Conservation (phyloP, 164 flowering plant genomes). For the Warburgia ugandensis region DNA sequence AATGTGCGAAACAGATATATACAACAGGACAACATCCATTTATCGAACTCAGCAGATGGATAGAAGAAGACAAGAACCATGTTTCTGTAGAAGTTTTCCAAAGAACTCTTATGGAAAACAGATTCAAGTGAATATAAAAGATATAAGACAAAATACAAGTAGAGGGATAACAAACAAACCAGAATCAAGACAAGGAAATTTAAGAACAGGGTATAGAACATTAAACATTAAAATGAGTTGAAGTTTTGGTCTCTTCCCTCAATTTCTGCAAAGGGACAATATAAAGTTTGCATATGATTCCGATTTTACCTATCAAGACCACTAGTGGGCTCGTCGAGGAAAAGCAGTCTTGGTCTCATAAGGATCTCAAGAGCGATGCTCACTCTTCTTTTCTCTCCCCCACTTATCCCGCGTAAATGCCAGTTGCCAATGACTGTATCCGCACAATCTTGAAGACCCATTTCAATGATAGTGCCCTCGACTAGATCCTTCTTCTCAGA, state of each 20-base stretch:
- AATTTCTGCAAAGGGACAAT: background rate
- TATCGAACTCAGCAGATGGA: too few relatives aligned
- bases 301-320: slow-evolving; percentile 76
- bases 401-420: slow-evolving; percentile 91
- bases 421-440: slow-evolving; percentile 89
- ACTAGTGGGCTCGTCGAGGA: slow-evolving; percentile 95
- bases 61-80: too few relatives aligned
- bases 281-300: background rate
- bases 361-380: slow-evolving; percentile 92
- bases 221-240: background rate
- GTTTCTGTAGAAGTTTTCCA: too few relatives aligned
- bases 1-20: too few relatives aligned
- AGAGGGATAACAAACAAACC: background rate
- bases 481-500: slow-evolving; percentile 66
- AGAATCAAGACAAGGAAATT: background rate
- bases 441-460: slow-evolving; percentile 94
- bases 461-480: slow-evolving; percentile 77
- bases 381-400: slow-evolving; percentile 88
- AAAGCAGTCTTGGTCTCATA: slow-evolving; percentile 84
- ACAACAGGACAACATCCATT: too few relatives aligned
- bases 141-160: too few relatives aligned
- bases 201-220: background rate
- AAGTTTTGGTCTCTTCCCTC: background rate
- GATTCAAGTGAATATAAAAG: too few relatives aligned
- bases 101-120: too few relatives aligned